A percentile compares a stretch with the other conserved stretches of the same genome.
These are phyloP conservation scores for Ochromonas danica DNA, from an alignment of 108 stramenopile species.

Conservation along the genomic window DNA sequence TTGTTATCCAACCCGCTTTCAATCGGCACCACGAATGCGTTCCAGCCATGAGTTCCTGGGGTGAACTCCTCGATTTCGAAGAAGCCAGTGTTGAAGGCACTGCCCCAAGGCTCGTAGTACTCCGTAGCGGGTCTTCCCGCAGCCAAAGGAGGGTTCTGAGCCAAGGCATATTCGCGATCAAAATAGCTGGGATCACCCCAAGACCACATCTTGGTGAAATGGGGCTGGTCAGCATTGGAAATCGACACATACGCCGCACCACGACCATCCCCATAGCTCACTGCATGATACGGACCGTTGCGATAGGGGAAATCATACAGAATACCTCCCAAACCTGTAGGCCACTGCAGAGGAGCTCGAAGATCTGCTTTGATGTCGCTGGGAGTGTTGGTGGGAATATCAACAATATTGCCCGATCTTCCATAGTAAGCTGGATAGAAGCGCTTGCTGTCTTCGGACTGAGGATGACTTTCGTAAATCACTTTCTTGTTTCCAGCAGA, in stretches of 20 bases:
- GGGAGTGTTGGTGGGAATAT: conserved; percentile 7
- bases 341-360: conserved; percentile 18
- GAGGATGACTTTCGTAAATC: too few species aligned
- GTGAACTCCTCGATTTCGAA: conserved; percentile 27
- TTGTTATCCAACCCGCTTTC: too few species aligned
- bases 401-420: conserved; percentile 11
- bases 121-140: not conserved
- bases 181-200: conserved; percentile 4
- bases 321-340: conserved; percentile 11
- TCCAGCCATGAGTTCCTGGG: too few species aligned
- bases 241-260: conserved; percentile 22
- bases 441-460: too few species aligned
- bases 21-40: too few species aligned
- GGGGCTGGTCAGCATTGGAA: not conserved
- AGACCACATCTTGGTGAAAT: conserved; percentile 31
- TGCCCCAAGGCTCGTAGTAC: conserved; percentile 33
- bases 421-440: too few species aligned
- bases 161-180: not conserved
- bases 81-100: conserved; percentile 21
- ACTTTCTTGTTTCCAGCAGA: too few species aligned
- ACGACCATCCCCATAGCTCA: not conserved
- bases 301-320: conserved; percentile 21
- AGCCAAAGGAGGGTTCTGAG: conserved; percentile 1
- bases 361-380: too few species aligned
- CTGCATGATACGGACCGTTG: conserved; percentile 24